phyloP scores from a whole-genome alignment of 352 stramenopile genomes.

The Phytopythium cucurbitacearum region DNA sequence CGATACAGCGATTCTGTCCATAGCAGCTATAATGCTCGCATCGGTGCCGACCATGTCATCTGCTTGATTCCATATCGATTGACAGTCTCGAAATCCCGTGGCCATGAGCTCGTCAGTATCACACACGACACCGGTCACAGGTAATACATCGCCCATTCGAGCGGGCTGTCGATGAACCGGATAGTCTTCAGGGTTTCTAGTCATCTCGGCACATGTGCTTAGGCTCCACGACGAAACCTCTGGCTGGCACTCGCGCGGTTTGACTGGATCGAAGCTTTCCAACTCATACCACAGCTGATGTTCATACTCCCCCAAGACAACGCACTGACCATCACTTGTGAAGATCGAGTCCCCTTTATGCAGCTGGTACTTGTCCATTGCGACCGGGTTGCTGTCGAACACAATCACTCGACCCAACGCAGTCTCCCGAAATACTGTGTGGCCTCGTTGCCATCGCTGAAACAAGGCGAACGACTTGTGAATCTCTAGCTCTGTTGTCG shows the following conservation, averaged over 20 bases:
- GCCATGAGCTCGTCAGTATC: background rate
- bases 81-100: background rate
- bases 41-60: background rate
- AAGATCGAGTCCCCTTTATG: slow-evolving; percentile 50
- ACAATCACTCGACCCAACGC: slow-evolving; percentile 25
- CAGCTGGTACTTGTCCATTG: slow-evolving; percentile 35
- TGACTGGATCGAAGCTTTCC: slow-evolving; percentile 1
- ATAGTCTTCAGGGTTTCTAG: slow-evolving; percentile 34
- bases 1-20: background rate
- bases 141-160: background rate
- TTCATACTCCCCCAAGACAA: slow-evolving; percentile 51
- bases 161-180: slow-evolving; percentile 30
- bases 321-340: slow-evolving; percentile 49
- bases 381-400: slow-evolving; percentile 24
- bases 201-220: slow-evolving; percentile 39
- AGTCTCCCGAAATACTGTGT: slow-evolving; percentile 28
- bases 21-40: background rate
- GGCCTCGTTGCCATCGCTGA: slow-evolving; percentile 17
- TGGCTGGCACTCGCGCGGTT: background rate
- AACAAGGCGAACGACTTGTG: slow-evolving; percentile 22
- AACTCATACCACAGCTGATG: slow-evolving; percentile 73
- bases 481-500: background rate
- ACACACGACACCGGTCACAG: background rate
- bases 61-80: background rate
- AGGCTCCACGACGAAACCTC: slow-evolving; percentile 44